Evolutionary conservation across 805 yeast species (phyloP).

Genomic region (Cyberlindnera saturnus): DNA sequence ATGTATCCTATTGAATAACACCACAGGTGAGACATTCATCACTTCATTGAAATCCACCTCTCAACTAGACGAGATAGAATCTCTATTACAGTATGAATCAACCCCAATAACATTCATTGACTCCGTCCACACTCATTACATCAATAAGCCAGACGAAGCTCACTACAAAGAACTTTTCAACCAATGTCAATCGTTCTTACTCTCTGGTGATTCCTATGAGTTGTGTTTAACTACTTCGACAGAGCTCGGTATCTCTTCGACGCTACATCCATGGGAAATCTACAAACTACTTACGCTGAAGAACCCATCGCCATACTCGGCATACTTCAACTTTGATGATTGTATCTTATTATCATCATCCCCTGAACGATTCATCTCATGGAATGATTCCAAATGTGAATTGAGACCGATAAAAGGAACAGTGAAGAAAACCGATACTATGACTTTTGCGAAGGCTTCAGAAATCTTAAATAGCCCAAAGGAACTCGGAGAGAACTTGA

Average conservation of each 20-base stretch:
- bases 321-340: conserved; percentile 67
- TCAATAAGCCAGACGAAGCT: conserved; percentile 44
- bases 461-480: conserved; percentile 72
- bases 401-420: conserved; percentile 97
- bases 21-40: conserved; percentile 38
- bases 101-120: background rate
- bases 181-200: conserved; percentile 60
- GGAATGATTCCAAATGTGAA: conserved; percentile 61
- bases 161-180: conserved; percentile 51
- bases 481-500: conserved; percentile 91
- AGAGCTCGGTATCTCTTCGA: conserved; percentile 43
- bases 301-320: conserved; percentile 93
- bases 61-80: conserved; percentile 19
- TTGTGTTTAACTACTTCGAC: conserved; percentile 82
- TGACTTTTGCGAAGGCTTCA: conserved; percentile 55
- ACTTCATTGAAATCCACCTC: conserved; percentile 36
- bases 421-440: conserved; percentile 55
- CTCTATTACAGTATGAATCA: background rate
- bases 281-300: conserved; percentile 63
- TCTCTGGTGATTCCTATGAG: conserved; percentile 88
- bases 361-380: conserved; percentile 87
- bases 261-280: conserved; percentile 64
- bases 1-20: conserved; percentile 49
- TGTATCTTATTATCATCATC: conserved; percentile 69
- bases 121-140: conserved; percentile 14